A percentile compares a stretch with the other conserved stretches of the same genome.
phyloP scores from a whole-genome alignment of 2,329 filamentous ascomycete genomes.

The Basipetospora chlamydospora region DNA sequence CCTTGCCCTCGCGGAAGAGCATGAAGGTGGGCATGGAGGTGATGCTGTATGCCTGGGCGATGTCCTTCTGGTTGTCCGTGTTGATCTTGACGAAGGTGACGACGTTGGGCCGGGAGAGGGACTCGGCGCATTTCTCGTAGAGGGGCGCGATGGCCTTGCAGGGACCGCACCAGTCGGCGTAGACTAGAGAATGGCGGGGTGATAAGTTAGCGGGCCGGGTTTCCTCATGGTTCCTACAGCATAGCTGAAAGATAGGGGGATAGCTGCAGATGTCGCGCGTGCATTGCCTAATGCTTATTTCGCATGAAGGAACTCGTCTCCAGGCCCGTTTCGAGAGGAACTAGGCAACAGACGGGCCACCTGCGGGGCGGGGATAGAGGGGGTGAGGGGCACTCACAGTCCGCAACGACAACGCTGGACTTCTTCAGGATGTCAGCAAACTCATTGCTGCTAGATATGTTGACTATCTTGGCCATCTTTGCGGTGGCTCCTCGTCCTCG shows the following conservation, averaged over 20 bases:
- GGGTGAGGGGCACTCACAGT: slow-evolving; percentile 51
- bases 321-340: too few species aligned
- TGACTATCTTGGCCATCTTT: slow-evolving; percentile 4
- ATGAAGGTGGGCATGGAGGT: slow-evolving; percentile 82
- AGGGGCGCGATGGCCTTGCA: slow-evolving; percentile 74
- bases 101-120: slow-evolving; percentile 54
- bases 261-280: too few species aligned
- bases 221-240: too few species aligned
- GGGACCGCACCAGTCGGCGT: slow-evolving; percentile 72
- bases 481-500: too few species aligned
- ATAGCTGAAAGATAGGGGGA: too few species aligned
- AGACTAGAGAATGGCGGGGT: slow-evolving; percentile 42
- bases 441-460: slow-evolving; percentile 38
- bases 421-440: slow-evolving; percentile 54
- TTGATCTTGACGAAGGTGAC: slow-evolving; percentile 84
- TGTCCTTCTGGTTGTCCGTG: slow-evolving; percentile 59
- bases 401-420: slow-evolving; percentile 68
- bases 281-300: too few species aligned
- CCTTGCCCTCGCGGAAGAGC: slow-evolving; percentile 60
- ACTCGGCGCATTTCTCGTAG: slow-evolving; percentile 61
- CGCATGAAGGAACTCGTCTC: too few species aligned
- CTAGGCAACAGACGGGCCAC: too few species aligned
- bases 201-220: background rate
- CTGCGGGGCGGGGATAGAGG: slow-evolving; percentile 8
- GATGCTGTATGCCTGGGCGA: slow-evolving; percentile 60